Evolutionary conservation across 108 stramenopile species (phyloP).

Genomic region (Pseudonitzschia multiseries): DNA sequence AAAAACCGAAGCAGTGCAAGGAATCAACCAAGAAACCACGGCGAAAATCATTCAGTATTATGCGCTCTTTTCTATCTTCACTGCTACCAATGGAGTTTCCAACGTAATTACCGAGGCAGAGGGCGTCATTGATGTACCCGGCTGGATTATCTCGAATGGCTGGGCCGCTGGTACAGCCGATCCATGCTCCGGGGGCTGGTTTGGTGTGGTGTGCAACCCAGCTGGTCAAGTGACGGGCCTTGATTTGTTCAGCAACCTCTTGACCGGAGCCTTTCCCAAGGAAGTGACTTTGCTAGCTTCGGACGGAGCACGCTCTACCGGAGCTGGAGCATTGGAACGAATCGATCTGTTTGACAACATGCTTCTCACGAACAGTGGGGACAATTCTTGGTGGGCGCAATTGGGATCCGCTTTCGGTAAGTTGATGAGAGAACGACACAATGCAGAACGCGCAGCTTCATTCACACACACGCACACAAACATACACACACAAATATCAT

Average conservation of each 20-base stretch:
- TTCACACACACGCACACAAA: neutral
- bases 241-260: conserved; percentile 26
- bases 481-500: neutral
- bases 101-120: conserved; percentile 27
- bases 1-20: conserved; percentile 18
- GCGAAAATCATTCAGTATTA: conserved; percentile 36
- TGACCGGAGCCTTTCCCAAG: conserved; percentile 39
- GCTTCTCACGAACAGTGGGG: conserved; percentile 32
- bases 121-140: conserved; percentile 16
- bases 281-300: conserved; percentile 32
- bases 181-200: conserved; percentile 30
- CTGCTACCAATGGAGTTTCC: conserved; percentile 19
- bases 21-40: conserved; percentile 5
- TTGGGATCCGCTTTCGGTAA: conserved; percentile 34
- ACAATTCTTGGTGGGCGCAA: conserved; percentile 32
- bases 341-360: conserved; percentile 36
- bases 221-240: conserved; percentile 25
- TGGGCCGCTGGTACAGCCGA: conserved; percentile 25
- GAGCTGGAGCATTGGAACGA: conserved; percentile 31
- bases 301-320: conserved; percentile 34
- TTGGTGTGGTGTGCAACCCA: conserved; percentile 31
- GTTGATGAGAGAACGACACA: neutral
- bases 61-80: conserved; percentile 31
- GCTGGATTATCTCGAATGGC: conserved; percentile 19
- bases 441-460: too few relatives aligned